Evolutionary conservation across 2,329 filamentous ascomycete species (phyloP).

Genomic region (Colletotrichum horii): DNA sequence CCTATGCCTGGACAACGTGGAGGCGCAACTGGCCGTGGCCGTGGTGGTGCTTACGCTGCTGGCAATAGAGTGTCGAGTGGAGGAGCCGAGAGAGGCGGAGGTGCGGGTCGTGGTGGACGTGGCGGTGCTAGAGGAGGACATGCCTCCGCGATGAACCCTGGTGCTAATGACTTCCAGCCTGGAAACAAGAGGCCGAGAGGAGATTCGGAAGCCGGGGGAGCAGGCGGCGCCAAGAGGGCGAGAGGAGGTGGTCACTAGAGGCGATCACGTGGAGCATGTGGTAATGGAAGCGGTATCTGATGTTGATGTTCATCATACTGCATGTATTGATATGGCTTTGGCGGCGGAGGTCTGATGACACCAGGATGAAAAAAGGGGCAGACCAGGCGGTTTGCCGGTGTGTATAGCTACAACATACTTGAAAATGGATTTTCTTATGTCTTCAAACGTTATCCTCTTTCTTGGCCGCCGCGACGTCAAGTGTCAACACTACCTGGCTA

Average conservation of each 20-base stretch:
- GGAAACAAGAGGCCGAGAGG: conserved; percentile 63
- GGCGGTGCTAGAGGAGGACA: conserved; percentile 48
- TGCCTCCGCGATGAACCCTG: conserved; percentile 49
- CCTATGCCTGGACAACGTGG: conserved; percentile 45
- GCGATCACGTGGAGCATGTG: background rate
- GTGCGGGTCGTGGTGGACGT: conserved; percentile 36
- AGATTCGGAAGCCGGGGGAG: conserved; percentile 48
- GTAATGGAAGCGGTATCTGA: background rate
- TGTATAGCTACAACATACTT: conserved; percentile 17
- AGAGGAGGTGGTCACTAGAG: conserved; percentile 42
- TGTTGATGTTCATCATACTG: background rate
- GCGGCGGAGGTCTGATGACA: background rate
- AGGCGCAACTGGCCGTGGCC: conserved; percentile 34
- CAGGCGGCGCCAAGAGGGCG: conserved; percentile 46
- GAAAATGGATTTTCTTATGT: conserved; percentile 15
- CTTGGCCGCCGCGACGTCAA: fast-evolving
- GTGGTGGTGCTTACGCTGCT: conserved; percentile 43
- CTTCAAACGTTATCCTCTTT: background rate
- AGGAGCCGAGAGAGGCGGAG: conserved; percentile 36
- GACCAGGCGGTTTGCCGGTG: background rate
- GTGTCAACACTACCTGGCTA: fast-evolving
- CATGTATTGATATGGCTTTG: conserved; percentile 13
- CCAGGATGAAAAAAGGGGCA: background rate
- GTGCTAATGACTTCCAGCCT: conserved; percentile 61
- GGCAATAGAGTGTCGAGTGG: conserved; percentile 40